These are phyloP conservation scores for Bromus sterilis DNA, from an alignment of 176 grass and related monocot species.

Conservation along the genomic window DNA sequence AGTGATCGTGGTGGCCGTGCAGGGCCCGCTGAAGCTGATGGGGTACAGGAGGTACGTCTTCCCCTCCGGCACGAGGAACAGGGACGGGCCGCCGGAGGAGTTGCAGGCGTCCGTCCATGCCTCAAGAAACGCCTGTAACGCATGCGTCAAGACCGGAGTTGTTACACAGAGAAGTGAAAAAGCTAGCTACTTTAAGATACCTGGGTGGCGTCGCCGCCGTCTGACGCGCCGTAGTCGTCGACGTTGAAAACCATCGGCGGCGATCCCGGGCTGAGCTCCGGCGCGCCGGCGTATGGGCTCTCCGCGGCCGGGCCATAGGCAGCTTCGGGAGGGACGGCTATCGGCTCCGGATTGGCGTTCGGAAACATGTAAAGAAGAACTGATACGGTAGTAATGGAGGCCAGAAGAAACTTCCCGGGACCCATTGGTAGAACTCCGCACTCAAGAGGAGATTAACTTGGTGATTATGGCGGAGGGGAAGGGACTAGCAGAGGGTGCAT, in stretches of 20 bases:
- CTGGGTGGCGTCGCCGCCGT: slow-evolving; percentile 33
- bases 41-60: slow-evolving; percentile 58
- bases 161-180: neutral
- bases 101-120: slow-evolving; percentile 66
- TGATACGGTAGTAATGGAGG: slow-evolving; percentile 4
- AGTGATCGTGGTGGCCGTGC: slow-evolving; percentile 34
- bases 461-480: slow-evolving; percentile 17
- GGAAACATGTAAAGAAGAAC: neutral
- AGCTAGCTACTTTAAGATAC: slow-evolving; percentile 4
- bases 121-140: slow-evolving; percentile 48
- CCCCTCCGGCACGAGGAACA: slow-evolving; percentile 27
- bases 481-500: neutral
- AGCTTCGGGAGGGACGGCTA: neutral
- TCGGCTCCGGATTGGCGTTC: neutral
- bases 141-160: neutral
- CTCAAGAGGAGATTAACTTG: neutral
- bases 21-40: slow-evolving; percentile 58
- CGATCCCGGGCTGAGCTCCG: slow-evolving; percentile 5
- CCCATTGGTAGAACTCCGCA: slow-evolving; percentile 9
- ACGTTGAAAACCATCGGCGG: slow-evolving; percentile 38
- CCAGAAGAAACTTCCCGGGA: slow-evolving; percentile 11
- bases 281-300: neutral
- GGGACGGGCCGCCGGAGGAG: slow-evolving; percentile 18
- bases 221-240: slow-evolving; percentile 32
- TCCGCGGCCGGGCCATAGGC: neutral